phyloP scores from a whole-genome alignment of 805 yeast species.

The Cyberlindnera veronae region DNA sequence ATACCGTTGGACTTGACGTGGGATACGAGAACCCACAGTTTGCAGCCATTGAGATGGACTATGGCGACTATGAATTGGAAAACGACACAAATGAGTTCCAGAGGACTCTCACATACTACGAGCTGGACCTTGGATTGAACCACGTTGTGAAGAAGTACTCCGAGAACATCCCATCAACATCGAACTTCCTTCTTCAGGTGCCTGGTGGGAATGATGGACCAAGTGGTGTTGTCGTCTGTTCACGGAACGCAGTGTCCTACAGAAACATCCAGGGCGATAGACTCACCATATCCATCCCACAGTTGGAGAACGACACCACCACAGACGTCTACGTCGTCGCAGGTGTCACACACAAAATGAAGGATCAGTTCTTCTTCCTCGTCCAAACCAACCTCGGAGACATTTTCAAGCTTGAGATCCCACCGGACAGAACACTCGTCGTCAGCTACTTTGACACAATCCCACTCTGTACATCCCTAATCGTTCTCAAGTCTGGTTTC shows the following conservation, averaged over 20 bases:
- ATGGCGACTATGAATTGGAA: conserved; percentile 34
- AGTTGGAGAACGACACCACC: conserved; percentile 29
- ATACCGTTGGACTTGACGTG: conserved; percentile 61
- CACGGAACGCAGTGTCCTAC: conserved; percentile 51
- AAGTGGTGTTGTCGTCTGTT: conserved; percentile 65
- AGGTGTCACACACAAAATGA: conserved; percentile 65
- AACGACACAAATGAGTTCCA: conserved; percentile 22
- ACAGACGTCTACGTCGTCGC: conserved; percentile 41
- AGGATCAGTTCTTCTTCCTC: conserved; percentile 58
- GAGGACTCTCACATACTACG: conserved; percentile 60
- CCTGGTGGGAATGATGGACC: conserved; percentile 75
- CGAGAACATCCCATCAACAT: conserved; percentile 34
- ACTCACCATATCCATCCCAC: conserved; percentile 54
- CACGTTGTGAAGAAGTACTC: conserved; percentile 56
- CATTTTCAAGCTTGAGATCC: conserved; percentile 60
- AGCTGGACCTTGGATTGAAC: conserved; percentile 82
- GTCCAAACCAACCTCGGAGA: conserved; percentile 75
- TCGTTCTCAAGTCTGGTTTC: conserved; percentile 72
- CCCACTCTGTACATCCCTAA: conserved; percentile 51
- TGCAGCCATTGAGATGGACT: conserved; percentile 71
- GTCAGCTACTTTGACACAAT: conserved; percentile 76
- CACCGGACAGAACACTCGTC: conserved; percentile 41
- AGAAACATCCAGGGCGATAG: conserved; percentile 39
- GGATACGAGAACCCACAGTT: conserved; percentile 82
- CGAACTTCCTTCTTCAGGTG: conserved; percentile 57